Evolutionary conservation across 2,329 filamentous ascomycete species (phyloP), one percentile per base, ranked within the genome.

Genomic region (Penicillium sp.): DNA sequence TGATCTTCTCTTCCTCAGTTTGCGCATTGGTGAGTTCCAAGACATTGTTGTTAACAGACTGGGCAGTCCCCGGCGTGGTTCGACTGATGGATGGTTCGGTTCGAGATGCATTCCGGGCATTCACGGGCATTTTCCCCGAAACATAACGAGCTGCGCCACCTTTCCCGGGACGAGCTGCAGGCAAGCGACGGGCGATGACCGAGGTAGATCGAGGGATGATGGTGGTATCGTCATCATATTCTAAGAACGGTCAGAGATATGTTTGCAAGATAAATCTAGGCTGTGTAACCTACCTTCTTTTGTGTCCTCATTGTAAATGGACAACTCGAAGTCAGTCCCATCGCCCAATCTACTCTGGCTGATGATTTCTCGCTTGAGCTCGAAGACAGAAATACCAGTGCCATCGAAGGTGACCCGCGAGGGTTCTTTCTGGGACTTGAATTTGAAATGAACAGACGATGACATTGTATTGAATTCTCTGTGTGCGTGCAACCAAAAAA

Each of bases 361-460:
- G 79, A 99, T 99, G 70, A 99, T 99, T 78, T 97, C 94, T 80
- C 93, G 89, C 80, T 99, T 99, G 72, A 99, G 83, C 73, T 99
- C 95, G 78, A 97, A 99, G 61, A 97, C 94, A 59, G 93, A 96
- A 72, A 97, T 96, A 76, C 91, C 91, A 68, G 93, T 97, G 72
- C 94, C 94, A 77, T 99, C 93, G 75, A 99, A 97, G 71, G 92
- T 90, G 69, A 99, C 92, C 71, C 92, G 87, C 55, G 91, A 91
- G 57, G 92, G 90, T 73, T 97, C 94, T 80, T 92, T 97, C 73
- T 95, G 92, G 67, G 93, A 97, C 80, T 97, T 97, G 87, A 99
- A 99, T 80, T 96, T 96, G 89, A 97, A 99, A 79, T 97, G 97
- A 72, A 99, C 94, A 64, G 92, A 97, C 54, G 94, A 96, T 73